phyloP scores from a whole-genome alignment of 2,329 filamentous ascomycete genomes.

The Pyrenochaeta sp. region DNA sequence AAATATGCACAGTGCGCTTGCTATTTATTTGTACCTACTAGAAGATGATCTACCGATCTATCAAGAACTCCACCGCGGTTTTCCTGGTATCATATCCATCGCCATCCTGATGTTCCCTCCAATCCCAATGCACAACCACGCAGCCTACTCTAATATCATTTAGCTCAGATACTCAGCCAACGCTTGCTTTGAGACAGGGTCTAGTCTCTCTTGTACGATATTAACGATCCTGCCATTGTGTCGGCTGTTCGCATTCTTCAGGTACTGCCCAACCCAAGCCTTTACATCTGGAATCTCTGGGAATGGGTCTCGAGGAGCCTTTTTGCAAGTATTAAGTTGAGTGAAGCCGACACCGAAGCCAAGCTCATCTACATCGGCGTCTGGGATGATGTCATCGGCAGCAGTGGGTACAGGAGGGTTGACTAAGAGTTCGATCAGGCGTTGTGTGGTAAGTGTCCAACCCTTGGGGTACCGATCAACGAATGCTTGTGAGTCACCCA shows the following conservation, averaged over 20 bases:
- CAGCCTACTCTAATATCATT: background rate
- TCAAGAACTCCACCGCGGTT: conserved; percentile 5
- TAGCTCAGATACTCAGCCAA: conserved; percentile 44
- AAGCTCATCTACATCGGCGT: conserved; percentile 93
- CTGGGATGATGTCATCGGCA: conserved; percentile 77
- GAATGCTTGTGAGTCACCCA: conserved; percentile 86
- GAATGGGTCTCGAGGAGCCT: conserved; percentile 78
- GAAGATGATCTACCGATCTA: background rate
- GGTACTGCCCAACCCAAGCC: conserved; percentile 81
- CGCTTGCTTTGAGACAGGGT: conserved; percentile 50
- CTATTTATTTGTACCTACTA: background rate
- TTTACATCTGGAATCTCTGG: conserved; percentile 83
- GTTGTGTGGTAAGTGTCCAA: conserved; percentile 89
- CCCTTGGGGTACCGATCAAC: conserved; percentile 74
- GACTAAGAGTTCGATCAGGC: conserved; percentile 86
- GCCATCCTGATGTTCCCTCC: background rate
- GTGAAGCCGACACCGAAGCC: conserved; percentile 96
- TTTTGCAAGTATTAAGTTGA: conserved; percentile 87
- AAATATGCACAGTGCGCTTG: background rate
- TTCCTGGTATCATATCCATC: conserved; percentile 29
- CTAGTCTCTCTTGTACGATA: conserved; percentile 76
- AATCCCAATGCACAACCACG: background rate
- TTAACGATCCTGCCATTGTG: conserved; percentile 74
- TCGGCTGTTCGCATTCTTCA: conserved; percentile 79
- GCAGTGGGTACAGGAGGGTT: conserved; percentile 80